phyloP scores from a whole-genome alignment of 2,329 filamentous ascomycete genomes.

The Epichloe baconii region DNA sequence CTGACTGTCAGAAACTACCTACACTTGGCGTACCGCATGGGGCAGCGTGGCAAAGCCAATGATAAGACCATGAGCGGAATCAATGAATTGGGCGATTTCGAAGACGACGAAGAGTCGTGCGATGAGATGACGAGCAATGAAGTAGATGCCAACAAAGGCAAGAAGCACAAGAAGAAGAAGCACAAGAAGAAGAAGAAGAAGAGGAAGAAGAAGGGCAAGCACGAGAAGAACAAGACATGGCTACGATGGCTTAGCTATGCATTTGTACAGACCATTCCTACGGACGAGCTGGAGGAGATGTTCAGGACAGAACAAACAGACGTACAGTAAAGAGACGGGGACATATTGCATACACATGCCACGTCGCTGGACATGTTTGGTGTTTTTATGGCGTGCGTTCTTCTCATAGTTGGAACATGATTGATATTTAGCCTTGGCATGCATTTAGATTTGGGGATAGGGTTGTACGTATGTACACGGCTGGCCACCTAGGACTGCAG shows the following conservation, averaged over 20 bases:
- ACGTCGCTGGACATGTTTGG: neutral
- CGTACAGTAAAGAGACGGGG: neutral
- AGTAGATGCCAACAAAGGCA: conserved; percentile 30
- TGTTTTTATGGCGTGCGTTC: neutral
- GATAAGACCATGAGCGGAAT: conserved; percentile 11
- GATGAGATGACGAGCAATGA: conserved; percentile 9
- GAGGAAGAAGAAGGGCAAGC: conserved; percentile 37
- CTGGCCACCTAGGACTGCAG: no score
- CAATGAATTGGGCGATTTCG: conserved; percentile 15
- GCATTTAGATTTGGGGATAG: neutral
- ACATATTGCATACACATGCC: neutral
- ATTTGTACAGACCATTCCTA: conserved; percentile 61
- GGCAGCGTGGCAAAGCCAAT: conserved; percentile 18
- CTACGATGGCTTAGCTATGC: conserved; percentile 63
- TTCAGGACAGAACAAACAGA: conserved; percentile 8
- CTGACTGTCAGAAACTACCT: conserved; percentile 75
- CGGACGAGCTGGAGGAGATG: conserved; percentile 47
- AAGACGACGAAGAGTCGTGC: conserved; percentile 13
- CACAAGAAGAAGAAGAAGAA: conserved; percentile 20
- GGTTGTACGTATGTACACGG: neutral
- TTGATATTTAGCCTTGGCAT: neutral
- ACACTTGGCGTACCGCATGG: conserved; percentile 68
- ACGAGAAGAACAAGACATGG: conserved; percentile 56
- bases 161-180: conserved; percentile 23
- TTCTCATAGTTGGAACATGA: neutral